These are phyloP conservation scores for Russula dissimulans DNA, from an alignment of 768 basidiomycete genomes.

Conservation along the genomic window DNA sequence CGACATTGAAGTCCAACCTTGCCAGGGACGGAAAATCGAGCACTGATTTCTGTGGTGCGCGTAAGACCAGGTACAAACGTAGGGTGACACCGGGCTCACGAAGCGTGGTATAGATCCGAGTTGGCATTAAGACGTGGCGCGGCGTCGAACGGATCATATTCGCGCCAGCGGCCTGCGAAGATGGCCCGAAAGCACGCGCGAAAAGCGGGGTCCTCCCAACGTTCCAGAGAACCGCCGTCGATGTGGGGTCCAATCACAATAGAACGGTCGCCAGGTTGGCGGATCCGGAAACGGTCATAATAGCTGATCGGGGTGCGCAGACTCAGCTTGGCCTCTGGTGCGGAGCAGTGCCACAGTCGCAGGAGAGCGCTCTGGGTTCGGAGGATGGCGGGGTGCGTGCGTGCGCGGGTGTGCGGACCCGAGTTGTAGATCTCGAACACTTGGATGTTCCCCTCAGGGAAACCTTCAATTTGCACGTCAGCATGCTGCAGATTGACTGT, in stretches of 20 bases:
- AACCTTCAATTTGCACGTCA: constrained; percentile 34
- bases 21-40: constrained; percentile 42
- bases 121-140: constrained; percentile 49
- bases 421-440: constrained; percentile 71
- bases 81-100: constrained; percentile 2
- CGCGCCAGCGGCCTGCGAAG: constrained; percentile 49
- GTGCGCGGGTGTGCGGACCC: constrained; percentile 51
- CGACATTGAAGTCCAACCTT: constrained; percentile 47
- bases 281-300: constrained; percentile 66
- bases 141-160: constrained; percentile 60
- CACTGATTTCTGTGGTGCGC: constrained; percentile 15
- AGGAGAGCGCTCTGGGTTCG: constrained; percentile 49
- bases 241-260: constrained; percentile 58
- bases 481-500: too few relatives aligned
- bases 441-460: constrained; percentile 58
- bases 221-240: constrained; percentile 63
- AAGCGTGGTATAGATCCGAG: constrained; percentile 16
- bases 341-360: constrained; percentile 48
- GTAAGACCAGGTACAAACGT: not conserved
- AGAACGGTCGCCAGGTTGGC: constrained; percentile 57
- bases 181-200: constrained; percentile 54
- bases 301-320: constrained; percentile 60
- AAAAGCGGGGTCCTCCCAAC: constrained; percentile 59
- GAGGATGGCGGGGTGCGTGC: constrained; percentile 53
- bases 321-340: constrained; percentile 34